Evolutionary conservation across 2,329 filamentous ascomycete species (phyloP).

Genomic region (Hypoxylon sp.): DNA sequence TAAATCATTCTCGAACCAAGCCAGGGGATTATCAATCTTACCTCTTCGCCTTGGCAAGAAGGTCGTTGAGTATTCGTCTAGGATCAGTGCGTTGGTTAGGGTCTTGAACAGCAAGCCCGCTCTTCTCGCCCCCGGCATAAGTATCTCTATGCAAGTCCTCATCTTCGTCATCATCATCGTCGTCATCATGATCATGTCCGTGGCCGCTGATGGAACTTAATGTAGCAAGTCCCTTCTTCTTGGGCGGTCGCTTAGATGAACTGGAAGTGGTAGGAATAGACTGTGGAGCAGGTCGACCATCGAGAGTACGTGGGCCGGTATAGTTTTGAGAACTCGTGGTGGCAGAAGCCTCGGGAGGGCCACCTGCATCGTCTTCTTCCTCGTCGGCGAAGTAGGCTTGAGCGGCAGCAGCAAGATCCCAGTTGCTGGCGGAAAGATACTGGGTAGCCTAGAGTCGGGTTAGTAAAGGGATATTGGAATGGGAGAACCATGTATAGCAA

Average conservation of each 20-base stretch:
- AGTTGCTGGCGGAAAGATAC: constrained; percentile 75
- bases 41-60: constrained; percentile 75
- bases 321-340: constrained; percentile 60
- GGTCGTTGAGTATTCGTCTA: constrained; percentile 72
- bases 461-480: constrained; percentile 21
- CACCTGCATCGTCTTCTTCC: constrained; percentile 64
- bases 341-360: constrained; percentile 57
- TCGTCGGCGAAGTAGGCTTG: constrained; percentile 73
- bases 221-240: constrained; percentile 74
- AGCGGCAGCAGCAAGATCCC: constrained; percentile 75
- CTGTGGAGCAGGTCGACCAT: constrained; percentile 71
- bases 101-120: constrained; percentile 77
- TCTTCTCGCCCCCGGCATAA: constrained; percentile 90
- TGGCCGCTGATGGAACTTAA: constrained; percentile 69
- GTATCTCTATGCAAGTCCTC: constrained; percentile 77
- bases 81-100: constrained; percentile 66
- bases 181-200: constrained; percentile 68
- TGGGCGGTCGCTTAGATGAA: constrained; percentile 62
- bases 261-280: constrained; percentile 55
- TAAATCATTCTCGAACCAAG: constrained; percentile 6
- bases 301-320: constrained; percentile 73
- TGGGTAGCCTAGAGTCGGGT: constrained; percentile 69
- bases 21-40: constrained; percentile 54
- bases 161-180: constrained; percentile 69
- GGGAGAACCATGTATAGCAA: neutral